These are phyloP conservation scores for Aspergillus sp. DNA, from an alignment of 2,329 filamentous ascomycete genomes.

Conservation along the genomic window DNA sequence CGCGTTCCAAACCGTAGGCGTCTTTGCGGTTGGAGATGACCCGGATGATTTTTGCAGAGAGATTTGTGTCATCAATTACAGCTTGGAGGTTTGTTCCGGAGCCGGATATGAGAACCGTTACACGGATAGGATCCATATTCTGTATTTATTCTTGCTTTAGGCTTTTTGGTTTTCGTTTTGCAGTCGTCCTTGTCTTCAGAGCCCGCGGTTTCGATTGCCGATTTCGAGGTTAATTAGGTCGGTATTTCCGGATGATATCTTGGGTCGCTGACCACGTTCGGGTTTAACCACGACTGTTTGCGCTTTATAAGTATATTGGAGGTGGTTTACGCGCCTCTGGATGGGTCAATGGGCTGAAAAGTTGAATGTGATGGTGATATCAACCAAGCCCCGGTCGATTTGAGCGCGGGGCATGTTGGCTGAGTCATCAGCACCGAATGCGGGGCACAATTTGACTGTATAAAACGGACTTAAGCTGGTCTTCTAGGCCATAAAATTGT, in stretches of 20 bases:
- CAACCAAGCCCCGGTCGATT: neutral
- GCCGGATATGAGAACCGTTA: constrained; percentile 71
- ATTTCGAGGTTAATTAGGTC: neutral
- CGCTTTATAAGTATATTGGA: neutral
- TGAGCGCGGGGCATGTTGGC: neutral
- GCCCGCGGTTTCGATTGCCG: neutral
- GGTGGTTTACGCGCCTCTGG: neutral
- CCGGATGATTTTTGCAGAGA: constrained; percentile 57
- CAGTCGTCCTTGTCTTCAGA: neutral
- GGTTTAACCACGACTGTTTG: neutral
- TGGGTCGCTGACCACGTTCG: neutral
- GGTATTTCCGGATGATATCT: neutral
- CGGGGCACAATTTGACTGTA: neutral
- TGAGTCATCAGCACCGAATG: constrained; percentile 2
- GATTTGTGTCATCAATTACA: constrained; percentile 62
- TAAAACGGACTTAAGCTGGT: neutral
- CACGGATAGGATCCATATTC: constrained; percentile 43
- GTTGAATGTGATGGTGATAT: neutral
- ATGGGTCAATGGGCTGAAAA: neutral
- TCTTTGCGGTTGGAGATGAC: constrained; percentile 67
- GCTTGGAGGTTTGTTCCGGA: constrained; percentile 78
- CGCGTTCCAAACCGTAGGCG: constrained; percentile 65
- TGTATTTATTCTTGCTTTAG: neutral
- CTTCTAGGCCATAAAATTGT: too few species aligned
- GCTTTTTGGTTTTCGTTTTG: neutral